phyloP scores from a whole-genome alignment of 495 filamentous ascomycete species.

The Hyaloscypha variabilis region DNA sequence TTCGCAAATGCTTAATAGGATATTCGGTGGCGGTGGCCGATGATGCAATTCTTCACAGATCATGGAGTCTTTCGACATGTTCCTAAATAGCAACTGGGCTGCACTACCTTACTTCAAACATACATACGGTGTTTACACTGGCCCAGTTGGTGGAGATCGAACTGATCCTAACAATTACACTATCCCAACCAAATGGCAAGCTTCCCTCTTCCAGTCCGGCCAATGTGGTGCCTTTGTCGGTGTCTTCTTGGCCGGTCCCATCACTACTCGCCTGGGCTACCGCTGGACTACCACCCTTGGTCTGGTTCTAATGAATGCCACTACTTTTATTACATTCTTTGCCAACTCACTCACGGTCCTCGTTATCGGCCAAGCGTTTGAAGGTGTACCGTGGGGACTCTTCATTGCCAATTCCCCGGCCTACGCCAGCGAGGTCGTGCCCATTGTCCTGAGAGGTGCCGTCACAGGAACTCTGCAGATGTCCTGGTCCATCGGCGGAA shows the following conservation, averaged over 20 bases:
- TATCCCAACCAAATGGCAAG: constrained; percentile 69
- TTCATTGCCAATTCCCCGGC: constrained; percentile 56
- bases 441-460: constrained; percentile 17
- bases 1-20: no score
- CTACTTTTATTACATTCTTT: constrained; percentile 57
- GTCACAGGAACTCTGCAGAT: constrained; percentile 47
- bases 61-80: constrained; percentile 49
- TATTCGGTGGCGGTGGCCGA: no score
- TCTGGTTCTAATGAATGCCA: constrained; percentile 44
- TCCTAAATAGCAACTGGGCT: constrained; percentile 40
- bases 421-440: constrained; percentile 39
- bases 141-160: no score
- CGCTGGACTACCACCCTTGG: constrained; percentile 46
- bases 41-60: constrained; percentile 23
- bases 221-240: constrained; percentile 72
- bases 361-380: constrained; percentile 54
- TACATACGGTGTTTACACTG: constrained; percentile 44
- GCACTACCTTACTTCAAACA: constrained; percentile 38
- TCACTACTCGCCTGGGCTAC: constrained; percentile 47
- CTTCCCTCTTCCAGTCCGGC: constrained; percentile 69
- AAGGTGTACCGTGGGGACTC: constrained; percentile 74
- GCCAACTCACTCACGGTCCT: constrained; percentile 44
- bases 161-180: constrained; percentile 58
- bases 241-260: constrained; percentile 56
- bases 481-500: constrained; percentile 71